Conservation (phyloP, 2,329 filamentous ascomycete genomes). For the Periconia sp. region DNA sequence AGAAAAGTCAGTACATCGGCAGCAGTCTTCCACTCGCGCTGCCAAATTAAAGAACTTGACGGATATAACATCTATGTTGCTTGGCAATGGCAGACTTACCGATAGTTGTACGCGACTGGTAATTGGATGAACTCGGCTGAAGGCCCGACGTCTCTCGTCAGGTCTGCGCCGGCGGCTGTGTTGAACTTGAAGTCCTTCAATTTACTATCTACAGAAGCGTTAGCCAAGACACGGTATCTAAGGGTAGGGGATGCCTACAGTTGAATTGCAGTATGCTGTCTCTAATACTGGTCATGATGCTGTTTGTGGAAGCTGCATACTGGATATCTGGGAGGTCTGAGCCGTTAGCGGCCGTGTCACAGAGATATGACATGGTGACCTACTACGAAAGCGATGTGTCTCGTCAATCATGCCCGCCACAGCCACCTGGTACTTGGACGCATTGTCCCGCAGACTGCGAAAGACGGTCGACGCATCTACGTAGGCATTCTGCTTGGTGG, state of each 20-base stretch:
- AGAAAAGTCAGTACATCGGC: too few relatives aligned
- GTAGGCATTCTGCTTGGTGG: conserved; percentile 11
- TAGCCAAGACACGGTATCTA: not conserved
- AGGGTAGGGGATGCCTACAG: conserved; percentile 52
- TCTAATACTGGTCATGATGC: conserved; percentile 74
- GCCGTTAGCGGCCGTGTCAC: conserved; percentile 18
- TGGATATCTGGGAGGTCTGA: conserved; percentile 82
- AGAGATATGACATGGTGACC: conserved; percentile 12
- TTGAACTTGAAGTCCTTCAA: conserved; percentile 67
- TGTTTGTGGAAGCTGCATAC: conserved; percentile 71
- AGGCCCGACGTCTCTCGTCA: conserved; percentile 74
- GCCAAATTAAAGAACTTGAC: too few relatives aligned
- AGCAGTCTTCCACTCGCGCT: too few relatives aligned
- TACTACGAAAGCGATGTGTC: conserved; percentile 84
- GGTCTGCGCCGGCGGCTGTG: conserved; percentile 56
- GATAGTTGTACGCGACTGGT: conserved; percentile 72
- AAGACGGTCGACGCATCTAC: conserved; percentile 54
- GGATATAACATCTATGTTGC: not conserved
- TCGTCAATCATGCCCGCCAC: conserved; percentile 75
- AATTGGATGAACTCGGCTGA: conserved; percentile 80
- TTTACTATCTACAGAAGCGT: conserved; percentile 54
- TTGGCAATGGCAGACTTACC: conserved; percentile 45
- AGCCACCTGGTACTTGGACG: conserved; percentile 69
- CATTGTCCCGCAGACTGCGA: conserved; percentile 73
- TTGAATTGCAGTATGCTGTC: conserved; percentile 74